These are phyloP conservation scores for Raddia guianensis DNA, from an alignment of 176 grass and related monocot species.

Conservation along the genomic window DNA sequence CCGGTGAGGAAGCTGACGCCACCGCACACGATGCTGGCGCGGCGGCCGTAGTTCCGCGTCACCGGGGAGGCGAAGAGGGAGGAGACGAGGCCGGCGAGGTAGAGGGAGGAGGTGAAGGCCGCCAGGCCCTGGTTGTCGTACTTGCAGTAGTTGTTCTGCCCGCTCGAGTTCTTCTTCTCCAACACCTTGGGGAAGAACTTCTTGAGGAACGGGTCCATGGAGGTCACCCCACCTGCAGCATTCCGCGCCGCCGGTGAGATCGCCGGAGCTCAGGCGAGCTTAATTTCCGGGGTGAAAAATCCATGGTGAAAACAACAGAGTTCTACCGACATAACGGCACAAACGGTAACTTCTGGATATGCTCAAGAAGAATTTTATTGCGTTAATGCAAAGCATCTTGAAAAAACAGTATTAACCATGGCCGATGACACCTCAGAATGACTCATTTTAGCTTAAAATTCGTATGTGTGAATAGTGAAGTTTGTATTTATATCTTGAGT, in stretches of 20 bases:
- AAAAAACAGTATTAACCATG: not conserved
- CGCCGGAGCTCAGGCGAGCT: not conserved
- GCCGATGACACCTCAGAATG: not conserved
- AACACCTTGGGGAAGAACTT: constrained; percentile 90
- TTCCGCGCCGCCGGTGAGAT: constrained; percentile 17
- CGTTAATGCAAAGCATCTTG: not conserved
- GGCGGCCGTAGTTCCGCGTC: constrained; percentile 82
- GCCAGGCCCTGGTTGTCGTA: constrained; percentile 84
- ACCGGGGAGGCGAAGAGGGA: constrained; percentile 74
- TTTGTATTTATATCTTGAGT: too few relatives aligned
- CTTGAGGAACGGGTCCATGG: constrained; percentile 91
- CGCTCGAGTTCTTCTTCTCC: constrained; percentile 60
- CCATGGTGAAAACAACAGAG: not conserved
- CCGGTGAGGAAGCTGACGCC: constrained; percentile 85
- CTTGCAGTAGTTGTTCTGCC: constrained; percentile 89
- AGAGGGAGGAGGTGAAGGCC: constrained; percentile 77
- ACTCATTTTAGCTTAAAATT: not conserved
- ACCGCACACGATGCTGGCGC: constrained; percentile 82
- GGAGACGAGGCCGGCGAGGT: constrained; percentile 79
- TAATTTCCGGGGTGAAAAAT: not conserved
- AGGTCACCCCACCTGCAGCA: constrained; percentile 76
- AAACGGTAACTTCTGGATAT: not conserved
- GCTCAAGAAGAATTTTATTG: not conserved
- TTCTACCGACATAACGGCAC: not conserved
- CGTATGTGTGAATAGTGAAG: too few relatives aligned